Evolutionary conservation across 345 rosid genomes (phyloP), one percentile per base, ranked within the genome.

Genomic region (Camelina hispida): DNA sequence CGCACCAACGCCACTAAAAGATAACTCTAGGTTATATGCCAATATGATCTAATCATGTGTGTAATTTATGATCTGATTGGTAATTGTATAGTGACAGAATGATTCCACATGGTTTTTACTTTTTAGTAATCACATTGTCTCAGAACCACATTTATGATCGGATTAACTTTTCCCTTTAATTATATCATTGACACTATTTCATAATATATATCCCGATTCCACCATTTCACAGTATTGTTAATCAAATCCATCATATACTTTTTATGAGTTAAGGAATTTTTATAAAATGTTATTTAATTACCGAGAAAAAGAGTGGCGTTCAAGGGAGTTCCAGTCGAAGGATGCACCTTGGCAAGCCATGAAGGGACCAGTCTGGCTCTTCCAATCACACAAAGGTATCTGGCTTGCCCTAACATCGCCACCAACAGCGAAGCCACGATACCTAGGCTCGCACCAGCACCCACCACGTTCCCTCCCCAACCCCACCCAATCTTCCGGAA

Each of bases 391-490:
- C 98, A 93, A 23, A 93, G 93, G 82, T 93, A 91, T 79, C 98
- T 82, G n/a, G 98, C 92, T 81, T 93, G 98, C 23, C 97, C 98
- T 74, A 93, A 76, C 98, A 93, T 93, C 18, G 98, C 98, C 15
- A 93, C 98, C 83, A 93, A 71, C 2, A 93, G 89, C 20, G 98
- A 93, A 46, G 97, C 97, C 46, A 89, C 91, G n/a, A 91, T 93
- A 46, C 98, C 98, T 84, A 91, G 72, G 75, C 97, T 88, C 63
- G 98, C 98, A 66, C 98, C 98, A 7, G 88, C 96, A 50, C 96
- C 97, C 4, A 93, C 97, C 40, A 89, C 81, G 74, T 93, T 91
- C 85, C 97, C 84, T 25, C 90, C 93, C 98, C 97, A 89, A 50
- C 77, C 66, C 98, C 96, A 91, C 14, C 94, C 90, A 13, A 86